These are phyloP conservation scores for Lentinula edodes DNA, from an alignment of 768 basidiomycete species.

Conservation along the genomic window DNA sequence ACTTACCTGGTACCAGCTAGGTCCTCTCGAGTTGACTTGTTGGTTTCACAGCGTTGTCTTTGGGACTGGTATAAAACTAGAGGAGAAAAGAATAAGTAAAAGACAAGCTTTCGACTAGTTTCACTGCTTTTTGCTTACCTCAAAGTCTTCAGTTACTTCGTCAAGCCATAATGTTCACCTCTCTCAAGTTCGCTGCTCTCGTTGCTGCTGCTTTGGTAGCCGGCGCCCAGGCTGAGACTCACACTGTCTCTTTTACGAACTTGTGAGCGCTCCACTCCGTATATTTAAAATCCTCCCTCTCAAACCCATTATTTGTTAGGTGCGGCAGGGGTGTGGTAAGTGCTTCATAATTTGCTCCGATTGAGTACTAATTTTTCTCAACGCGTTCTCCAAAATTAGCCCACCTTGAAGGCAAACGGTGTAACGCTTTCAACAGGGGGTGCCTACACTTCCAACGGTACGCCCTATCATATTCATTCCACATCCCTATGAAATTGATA, in stretches of 20 bases:
- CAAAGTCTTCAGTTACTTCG: background rate
- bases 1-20: background rate
- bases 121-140: background rate
- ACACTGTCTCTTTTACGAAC: slow-evolving; percentile 6
- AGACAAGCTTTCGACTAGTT: background rate
- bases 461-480: too few relatives aligned
- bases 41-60: background rate
- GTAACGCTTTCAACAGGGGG: slow-evolving; percentile 23
- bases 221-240: background rate
- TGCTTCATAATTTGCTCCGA: background rate
- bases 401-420: slow-evolving; percentile 13
- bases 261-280: background rate
- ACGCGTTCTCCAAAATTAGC: background rate
- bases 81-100: background rate
- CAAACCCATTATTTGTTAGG: background rate
- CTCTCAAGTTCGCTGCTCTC: background rate
- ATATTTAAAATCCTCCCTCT: too few relatives aligned
- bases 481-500: background rate
- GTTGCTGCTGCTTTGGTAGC: background rate
- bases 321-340: slow-evolving; percentile 1
- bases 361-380: background rate
- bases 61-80: background rate
- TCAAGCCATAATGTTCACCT: background rate
- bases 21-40: background rate
- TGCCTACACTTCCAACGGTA: slow-evolving; percentile 18